Conservation (phyloP, 2,329 filamentous ascomycete species). For the Sarocladium oryzae region DNA sequence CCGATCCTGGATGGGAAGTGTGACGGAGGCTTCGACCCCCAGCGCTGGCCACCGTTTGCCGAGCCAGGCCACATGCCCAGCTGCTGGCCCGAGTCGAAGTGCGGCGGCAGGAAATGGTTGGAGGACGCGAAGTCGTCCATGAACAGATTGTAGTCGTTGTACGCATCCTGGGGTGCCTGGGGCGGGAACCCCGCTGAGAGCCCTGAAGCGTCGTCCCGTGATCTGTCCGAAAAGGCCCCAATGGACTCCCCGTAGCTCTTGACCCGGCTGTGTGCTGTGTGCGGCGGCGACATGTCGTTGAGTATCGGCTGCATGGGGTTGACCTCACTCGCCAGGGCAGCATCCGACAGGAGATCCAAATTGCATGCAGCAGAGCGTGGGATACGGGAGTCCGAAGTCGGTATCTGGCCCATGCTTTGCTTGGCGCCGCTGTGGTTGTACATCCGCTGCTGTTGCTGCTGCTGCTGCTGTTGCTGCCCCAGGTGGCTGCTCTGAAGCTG, state of each 20-base stretch:
- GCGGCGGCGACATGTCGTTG: constrained; percentile 36
- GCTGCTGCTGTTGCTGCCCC: constrained; percentile 28
- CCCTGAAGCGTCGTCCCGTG: constrained; percentile 37
- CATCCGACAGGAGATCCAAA: constrained; percentile 52
- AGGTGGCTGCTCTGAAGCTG: constrained; percentile 12
- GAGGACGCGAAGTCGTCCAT: constrained; percentile 50
- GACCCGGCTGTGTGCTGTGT: constrained; percentile 34
- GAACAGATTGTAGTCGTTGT: constrained; percentile 54
- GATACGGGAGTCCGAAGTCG: constrained; percentile 36
- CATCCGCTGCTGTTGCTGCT: constrained; percentile 11
- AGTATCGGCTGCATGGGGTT: constrained; percentile 46
- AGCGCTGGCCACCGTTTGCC: constrained; percentile 28
- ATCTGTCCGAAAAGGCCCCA: constrained; percentile 39
- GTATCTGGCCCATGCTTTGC: constrained; percentile 20
- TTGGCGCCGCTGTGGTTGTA: constrained; percentile 36
- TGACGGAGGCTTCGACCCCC: constrained; percentile 41
- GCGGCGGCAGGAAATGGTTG: constrained; percentile 48
- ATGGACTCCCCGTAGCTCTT: constrained; percentile 45
- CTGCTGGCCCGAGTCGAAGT: constrained; percentile 47
- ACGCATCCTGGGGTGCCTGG: constrained; percentile 27
- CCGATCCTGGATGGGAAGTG: constrained; percentile 49
- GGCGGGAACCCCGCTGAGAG: constrained; percentile 32
- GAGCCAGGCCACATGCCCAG: constrained; percentile 45
- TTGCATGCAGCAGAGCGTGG: constrained; percentile 46
- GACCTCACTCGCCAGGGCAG: constrained; percentile 51